Evolutionary conservation across 371 early-diverging fungal genomes (phyloP), one percentile per base, ranked within the genome.

Genomic region (Mortierella sp.): DNA sequence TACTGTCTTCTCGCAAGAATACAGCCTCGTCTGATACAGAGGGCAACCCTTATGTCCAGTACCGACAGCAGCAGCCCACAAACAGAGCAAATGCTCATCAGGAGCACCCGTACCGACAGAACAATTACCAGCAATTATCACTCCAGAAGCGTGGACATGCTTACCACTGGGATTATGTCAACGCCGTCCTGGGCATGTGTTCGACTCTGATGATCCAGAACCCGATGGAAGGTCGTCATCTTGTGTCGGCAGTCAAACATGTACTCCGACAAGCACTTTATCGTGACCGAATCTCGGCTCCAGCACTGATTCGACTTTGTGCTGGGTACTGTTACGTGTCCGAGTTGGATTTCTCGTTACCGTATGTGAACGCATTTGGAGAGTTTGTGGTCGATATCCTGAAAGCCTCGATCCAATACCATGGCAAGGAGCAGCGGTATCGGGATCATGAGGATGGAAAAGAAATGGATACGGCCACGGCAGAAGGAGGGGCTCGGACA

Each of bases 341-440:
- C 2, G 80, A 80, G 45, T 55, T 64, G 51, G 80, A 80, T 21
- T 74, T 74, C 25, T 66, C 70, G 11, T 47, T 80, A n/a, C 44
- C 66, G 21, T n/a, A 74, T 1, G 70, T 64, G 26, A 80, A 80
- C 23, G 60, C 64, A 1, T 70, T 80, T 67, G 80, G 80, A 19
- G 80, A 74, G 65, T 67, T 80, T 67, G 53, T 80, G 26, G 80
- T 80, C 1, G 71, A 80, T 46, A 74, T 74, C 37, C 55, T 80
- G 29, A 74, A 61, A 65, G 51, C 45, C 0, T 73, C 74, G 43
- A 70, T 79, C 44, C 63, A 53, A 57, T 62, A 66, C 29, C 45
- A 76, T 67, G 48, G 25, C 37, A 37, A 9, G 37, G 37, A 37
- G 9, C 18, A 25, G 1, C 64, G 26, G 7, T 25, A 58, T n/a